These are phyloP conservation scores for Ceratobasidium papillatum DNA, from an alignment of 1,284 basidiomycete species.

Conservation along the genomic window DNA sequence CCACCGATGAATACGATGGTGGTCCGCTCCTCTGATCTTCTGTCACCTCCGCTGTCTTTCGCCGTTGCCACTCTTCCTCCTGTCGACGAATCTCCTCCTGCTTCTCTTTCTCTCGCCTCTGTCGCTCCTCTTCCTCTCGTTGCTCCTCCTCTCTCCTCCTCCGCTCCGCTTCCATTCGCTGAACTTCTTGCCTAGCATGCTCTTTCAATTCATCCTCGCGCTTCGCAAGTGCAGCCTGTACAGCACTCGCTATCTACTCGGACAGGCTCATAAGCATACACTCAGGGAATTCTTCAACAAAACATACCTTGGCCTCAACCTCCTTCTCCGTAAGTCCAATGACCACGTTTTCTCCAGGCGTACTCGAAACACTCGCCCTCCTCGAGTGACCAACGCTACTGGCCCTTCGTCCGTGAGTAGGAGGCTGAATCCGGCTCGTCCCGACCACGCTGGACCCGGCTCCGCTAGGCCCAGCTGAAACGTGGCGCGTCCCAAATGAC, in stretches of 20 bases:
- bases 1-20: constrained; percentile 35
- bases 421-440: constrained; percentile 6
- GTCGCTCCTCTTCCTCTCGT: constrained; percentile 23
- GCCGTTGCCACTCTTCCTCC: constrained; percentile 37
- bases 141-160: constrained; percentile 24
- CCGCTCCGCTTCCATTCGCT: constrained; percentile 27
- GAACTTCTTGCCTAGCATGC: constrained; percentile 22
- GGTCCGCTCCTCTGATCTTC: constrained; percentile 41
- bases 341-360: constrained; percentile 23
- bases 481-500: constrained; percentile 29
- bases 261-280: constrained; percentile 32
- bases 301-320: constrained; percentile 68
- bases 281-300: background rate
- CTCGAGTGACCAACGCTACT: constrained; percentile 44
- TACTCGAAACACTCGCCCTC: constrained; percentile 43
- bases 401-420: constrained; percentile 18
- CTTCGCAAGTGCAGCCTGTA: constrained; percentile 32
- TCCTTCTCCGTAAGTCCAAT: constrained; percentile 69
- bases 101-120: constrained; percentile 22
- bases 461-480: constrained; percentile 38
- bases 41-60: constrained; percentile 76
- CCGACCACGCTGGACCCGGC: constrained; percentile 17
- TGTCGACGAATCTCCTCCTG: constrained; percentile 4
- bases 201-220: constrained; percentile 29
- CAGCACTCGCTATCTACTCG: constrained; percentile 37